phyloP scores from a whole-genome alignment of 208 protist species.

The Acanthamoeba lenticulata region DNA sequence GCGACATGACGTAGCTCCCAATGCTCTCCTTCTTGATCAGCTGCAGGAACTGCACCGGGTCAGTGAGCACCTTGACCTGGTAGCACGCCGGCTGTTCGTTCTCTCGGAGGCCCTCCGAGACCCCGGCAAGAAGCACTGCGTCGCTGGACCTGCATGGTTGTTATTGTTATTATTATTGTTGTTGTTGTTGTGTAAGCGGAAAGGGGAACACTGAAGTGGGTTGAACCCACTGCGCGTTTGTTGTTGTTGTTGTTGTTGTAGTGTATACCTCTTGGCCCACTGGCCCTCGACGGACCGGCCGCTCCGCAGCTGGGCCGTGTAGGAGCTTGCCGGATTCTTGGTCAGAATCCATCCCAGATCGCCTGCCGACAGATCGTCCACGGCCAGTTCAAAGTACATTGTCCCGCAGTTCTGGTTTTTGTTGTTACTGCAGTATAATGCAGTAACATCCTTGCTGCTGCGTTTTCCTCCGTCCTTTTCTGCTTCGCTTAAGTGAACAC shows the following conservation, averaged over 20 bases:
- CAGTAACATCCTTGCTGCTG: no score
- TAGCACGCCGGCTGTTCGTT: not conserved
- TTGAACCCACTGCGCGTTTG: not conserved
- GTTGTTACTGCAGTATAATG: no score
- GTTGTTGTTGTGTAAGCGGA: no score
- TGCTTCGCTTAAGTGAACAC: no score
- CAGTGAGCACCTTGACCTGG: not conserved
- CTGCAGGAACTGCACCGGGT: slow-evolving; percentile 33
- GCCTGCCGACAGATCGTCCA: not conserved
- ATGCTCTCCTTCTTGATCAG: slow-evolving; percentile 32
- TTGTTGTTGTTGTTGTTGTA: no score
- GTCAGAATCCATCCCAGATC: not conserved
- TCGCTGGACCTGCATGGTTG: not conserved
- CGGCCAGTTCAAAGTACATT: slow-evolving; percentile 14
- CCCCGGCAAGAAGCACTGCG: not conserved
- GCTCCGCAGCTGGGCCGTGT: not conserved
- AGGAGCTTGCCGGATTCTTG: not conserved
- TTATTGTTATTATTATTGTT: no score
- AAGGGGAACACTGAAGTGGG: not conserved
- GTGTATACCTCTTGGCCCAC: not conserved
- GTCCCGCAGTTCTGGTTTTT: no score
- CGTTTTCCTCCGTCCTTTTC: no score
- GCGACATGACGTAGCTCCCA: slow-evolving; percentile 25
- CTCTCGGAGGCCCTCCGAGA: not conserved
- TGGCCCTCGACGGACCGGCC: not conserved